Base-by-base conservation (phyloP, 1,284 basidiomycete genomes). In the Boletus subluridellus region DNA sequence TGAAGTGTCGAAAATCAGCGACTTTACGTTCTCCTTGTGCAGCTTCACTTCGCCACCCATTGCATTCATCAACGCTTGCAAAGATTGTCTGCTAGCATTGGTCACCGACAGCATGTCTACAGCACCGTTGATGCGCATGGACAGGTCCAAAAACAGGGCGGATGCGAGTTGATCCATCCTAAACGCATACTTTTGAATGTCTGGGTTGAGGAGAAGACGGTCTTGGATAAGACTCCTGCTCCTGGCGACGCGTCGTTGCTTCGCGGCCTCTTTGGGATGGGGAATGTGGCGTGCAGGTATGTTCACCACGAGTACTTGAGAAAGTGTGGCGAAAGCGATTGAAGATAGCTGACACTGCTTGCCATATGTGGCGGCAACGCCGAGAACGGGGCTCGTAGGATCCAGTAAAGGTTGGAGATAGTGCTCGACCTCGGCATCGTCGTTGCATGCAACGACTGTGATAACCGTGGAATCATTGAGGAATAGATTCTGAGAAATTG, bases 81-180 rank as follows among this genome's bases (percentile, higher is more conserved):
- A 54, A 2, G 77, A 77, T 3, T 73, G 63, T 17, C 77, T 74
- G 21, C 62, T 47, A 48, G 30, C 35, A 1, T 5, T 49, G 4
- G 26, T 30, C 5, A 67, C 58, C 0, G 80, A 79, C 32, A 82
- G 68, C 47, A 85, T 66, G 59, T 84, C 80, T 15, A 83, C 69
- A 0, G 73, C 82, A 26, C 70, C 65, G 10, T 63, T 58, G 24
- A 84, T 69, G 26, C 69, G 70, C 5, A 82, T 47, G 0, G 66
- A 67, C 10, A 74, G 62, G 48, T 84, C 80, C n/a, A 64, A 52
- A 63, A 68, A 74, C 17, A 85, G 67, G 3, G 78, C 69, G 3
- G 76, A 62, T 0, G 77, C 74, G 2, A 85, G 62, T 38, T 71
- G 74, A 47, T 76, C 78, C 70, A 83, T 75, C 57, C 73, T 69